Conservation (phyloP, 148 eudicot genomes). For the Chenopodium formosanum region DNA sequence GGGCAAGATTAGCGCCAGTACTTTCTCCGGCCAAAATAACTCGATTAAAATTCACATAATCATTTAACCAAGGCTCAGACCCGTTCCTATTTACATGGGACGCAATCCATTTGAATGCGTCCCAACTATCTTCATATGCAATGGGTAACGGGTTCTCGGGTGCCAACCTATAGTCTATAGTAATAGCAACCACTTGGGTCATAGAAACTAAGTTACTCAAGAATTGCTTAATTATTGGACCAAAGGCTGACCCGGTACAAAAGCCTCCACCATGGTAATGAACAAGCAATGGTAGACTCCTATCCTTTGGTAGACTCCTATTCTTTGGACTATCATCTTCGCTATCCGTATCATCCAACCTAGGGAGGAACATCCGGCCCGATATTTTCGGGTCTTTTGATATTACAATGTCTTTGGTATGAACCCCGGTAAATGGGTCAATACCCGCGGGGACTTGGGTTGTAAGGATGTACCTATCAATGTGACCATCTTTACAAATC, state of each 20-base stretch:
- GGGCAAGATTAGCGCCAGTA: slow-evolving; percentile 52
- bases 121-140: slow-evolving; percentile 52
- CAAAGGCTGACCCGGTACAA: slow-evolving; percentile 27
- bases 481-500: slow-evolving; percentile 32
- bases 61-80: slow-evolving; percentile 42
- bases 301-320: background rate
- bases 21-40: slow-evolving; percentile 53
- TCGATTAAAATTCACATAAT: slow-evolving; percentile 29
- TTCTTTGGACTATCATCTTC: background rate
- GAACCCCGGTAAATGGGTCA: slow-evolving; percentile 23
- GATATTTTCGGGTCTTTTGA: slow-evolving; percentile 15
- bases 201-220: slow-evolving; percentile 20
- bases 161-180: slow-evolving; percentile 53
- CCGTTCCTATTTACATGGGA: slow-evolving; percentile 34
- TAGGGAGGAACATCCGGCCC: slow-evolving; percentile 50
- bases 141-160: slow-evolving; percentile 54
- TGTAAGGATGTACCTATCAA: slow-evolving; percentile 30
- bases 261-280: slow-evolving; percentile 66
- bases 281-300: slow-evolving; percentile 46
- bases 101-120: slow-evolving; percentile 43
- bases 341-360: background rate
- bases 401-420: slow-evolving; percentile 37
- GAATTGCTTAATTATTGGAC: slow-evolving; percentile 31
- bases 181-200: slow-evolving; percentile 30
- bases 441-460: slow-evolving; percentile 20